These are phyloP conservation scores for Quercus ilex DNA, from an alignment of 306 rosid genomes.

Conservation along the genomic window DNA sequence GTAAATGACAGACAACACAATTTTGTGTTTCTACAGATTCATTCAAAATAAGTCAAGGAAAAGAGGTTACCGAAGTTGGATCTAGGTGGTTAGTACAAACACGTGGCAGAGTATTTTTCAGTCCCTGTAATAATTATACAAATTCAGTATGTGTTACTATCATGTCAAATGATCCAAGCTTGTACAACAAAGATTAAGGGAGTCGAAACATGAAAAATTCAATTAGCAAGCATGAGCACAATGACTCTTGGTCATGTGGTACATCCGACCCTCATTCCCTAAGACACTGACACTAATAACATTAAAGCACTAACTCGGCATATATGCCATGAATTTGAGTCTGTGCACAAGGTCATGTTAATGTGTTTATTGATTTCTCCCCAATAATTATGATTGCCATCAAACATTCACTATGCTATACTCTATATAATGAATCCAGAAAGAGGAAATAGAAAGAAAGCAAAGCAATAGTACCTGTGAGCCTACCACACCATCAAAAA, in stretches of 20 bases:
- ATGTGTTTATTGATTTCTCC: neutral
- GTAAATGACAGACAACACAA: neutral
- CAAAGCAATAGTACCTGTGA: slow-evolving; percentile 56
- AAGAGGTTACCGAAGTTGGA: slow-evolving; percentile 67
- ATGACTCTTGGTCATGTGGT: neutral
- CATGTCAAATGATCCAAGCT: slow-evolving; percentile 8
- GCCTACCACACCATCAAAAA: slow-evolving; percentile 69
- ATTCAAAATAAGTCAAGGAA: slow-evolving; percentile 11
- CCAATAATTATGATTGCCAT: neutral
- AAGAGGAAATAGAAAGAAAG: neutral
- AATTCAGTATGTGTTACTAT: slow-evolving; percentile 3
- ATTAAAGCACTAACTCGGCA: neutral
- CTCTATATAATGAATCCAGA: neutral
- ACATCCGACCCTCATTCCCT: neutral
- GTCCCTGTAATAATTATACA: slow-evolving; percentile 50
- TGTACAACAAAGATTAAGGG: neutral
- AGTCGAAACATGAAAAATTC: neutral
- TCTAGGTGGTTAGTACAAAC: slow-evolving; percentile 69
- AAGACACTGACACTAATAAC: neutral
- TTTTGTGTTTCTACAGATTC: slow-evolving; percentile 10
- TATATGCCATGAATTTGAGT: neutral
- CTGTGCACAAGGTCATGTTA: neutral
- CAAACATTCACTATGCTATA: neutral
- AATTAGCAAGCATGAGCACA: neutral
- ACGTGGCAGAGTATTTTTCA: slow-evolving; percentile 58